Percentiles rank a stretch among this genome's conserved stretches.
phyloP scores from a whole-genome alignment of 495 filamentous ascomycete genomes.

The Penicillium herquei region DNA sequence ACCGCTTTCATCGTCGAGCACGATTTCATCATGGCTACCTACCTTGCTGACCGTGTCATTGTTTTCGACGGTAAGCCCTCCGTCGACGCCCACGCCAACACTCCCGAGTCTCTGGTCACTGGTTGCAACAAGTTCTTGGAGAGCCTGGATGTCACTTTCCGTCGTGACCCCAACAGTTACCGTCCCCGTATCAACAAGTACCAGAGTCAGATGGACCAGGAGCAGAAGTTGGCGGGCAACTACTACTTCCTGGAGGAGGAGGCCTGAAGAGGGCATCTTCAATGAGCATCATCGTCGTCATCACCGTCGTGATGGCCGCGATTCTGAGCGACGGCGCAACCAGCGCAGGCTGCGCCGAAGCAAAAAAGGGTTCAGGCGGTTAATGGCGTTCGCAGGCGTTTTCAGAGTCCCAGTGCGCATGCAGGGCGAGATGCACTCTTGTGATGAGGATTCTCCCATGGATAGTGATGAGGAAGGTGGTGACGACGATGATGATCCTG shows the following conservation, averaged over 20 bases:
- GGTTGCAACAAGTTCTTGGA: constrained; percentile 97
- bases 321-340: constrained; percentile 39
- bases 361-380: constrained; percentile 33
- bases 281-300: constrained; percentile 43
- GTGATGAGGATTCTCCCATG: constrained; percentile 26
- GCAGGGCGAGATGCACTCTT: constrained; percentile 20
- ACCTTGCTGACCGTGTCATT: constrained; percentile 96
- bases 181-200: constrained; percentile 97
- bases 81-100: constrained; percentile 80
- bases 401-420: constrained; percentile 41
- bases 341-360: constrained; percentile 36
- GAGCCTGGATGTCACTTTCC: constrained; percentile 96
- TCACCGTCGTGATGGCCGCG: constrained; percentile 42
- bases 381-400: constrained; percentile 45
- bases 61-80: constrained; percentile 95
- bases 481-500: constrained; percentile 29
- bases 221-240: constrained; percentile 92
- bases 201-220: constrained; percentile 92
- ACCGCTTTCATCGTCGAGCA: constrained; percentile 99
- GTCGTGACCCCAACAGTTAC: constrained; percentile 93
- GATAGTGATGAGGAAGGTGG: constrained; percentile 55
- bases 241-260: constrained; percentile 97
- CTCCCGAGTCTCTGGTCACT: constrained; percentile 86
- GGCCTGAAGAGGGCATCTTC: constrained; percentile 66
- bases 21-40: constrained; percentile 99